Evolutionary conservation across 2,329 filamentous ascomycete species (phyloP).

Genomic region (Didymella pinodella): DNA sequence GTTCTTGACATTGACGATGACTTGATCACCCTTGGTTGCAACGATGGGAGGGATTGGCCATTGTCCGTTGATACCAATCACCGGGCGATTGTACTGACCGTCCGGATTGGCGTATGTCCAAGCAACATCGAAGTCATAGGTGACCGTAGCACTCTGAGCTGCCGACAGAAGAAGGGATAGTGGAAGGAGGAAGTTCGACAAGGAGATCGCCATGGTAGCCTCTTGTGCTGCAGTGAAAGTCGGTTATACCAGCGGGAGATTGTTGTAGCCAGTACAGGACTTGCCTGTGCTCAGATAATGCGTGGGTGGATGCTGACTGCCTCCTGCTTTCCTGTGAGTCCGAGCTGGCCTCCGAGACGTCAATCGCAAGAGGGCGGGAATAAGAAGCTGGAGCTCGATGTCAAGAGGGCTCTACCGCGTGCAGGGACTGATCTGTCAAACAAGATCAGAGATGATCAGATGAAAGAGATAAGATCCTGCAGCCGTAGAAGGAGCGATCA

Average conservation of each 20-base stretch:
- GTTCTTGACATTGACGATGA: conserved; percentile 75
- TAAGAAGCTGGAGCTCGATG: neutral
- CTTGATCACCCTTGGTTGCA: conserved; percentile 74
- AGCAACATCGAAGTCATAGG: conserved; percentile 61
- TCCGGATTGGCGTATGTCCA: conserved; percentile 66
- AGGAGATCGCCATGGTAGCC: conserved; percentile 54
- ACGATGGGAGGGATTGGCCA: conserved; percentile 78
- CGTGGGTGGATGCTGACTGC: too few species aligned
- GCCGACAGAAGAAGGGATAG: conserved; percentile 37
- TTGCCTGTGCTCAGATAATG: too few species aligned
- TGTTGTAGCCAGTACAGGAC: too few species aligned
- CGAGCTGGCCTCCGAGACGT: neutral
- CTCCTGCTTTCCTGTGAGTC: too few species aligned
- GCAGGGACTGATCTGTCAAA: conserved; percentile 7
- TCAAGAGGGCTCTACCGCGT: neutral
- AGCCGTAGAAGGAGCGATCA: conserved; percentile 28
- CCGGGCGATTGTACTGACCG: conserved; percentile 57
- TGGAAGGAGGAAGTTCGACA: conserved; percentile 54
- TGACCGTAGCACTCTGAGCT: conserved; percentile 48
- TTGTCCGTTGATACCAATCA: conserved; percentile 76
- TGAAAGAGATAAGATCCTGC: conserved; percentile 38
- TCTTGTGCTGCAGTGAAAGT: too few species aligned
- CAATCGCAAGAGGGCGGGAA: neutral
- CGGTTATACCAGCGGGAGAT: too few species aligned
- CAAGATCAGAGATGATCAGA: conserved; percentile 29